Percentiles rank a stretch among this genome's conserved stretches.
These are phyloP conservation scores for Linaria vulgaris DNA, from an alignment of 257 asterid species.

Conservation along the genomic window DNA sequence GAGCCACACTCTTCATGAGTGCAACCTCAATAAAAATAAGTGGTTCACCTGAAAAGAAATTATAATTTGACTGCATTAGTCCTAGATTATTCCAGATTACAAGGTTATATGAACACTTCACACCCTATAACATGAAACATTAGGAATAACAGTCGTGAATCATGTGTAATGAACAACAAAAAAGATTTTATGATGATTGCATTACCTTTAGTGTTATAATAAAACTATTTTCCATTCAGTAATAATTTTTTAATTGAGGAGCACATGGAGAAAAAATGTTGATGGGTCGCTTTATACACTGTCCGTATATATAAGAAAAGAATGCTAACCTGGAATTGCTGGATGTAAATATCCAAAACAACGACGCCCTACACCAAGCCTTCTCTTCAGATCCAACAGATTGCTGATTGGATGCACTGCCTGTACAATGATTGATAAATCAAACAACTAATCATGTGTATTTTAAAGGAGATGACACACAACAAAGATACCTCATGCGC, in stretches of 20 bases:
- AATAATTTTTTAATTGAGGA: background rate
- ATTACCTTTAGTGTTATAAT: background rate
- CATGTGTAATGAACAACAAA: background rate
- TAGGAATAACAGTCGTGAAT: background rate
- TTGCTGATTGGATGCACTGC: slow-evolving; percentile 98
- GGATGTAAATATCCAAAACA: slow-evolving; percentile 97
- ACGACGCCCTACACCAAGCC: slow-evolving; percentile 91
- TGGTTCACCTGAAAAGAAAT: slow-evolving; percentile 76
- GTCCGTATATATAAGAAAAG: slow-evolving; percentile 17
- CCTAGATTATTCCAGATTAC: background rate
- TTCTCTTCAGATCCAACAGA: slow-evolving; percentile 85
- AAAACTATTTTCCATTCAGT: background rate
- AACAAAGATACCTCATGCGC: slow-evolving; percentile 69
- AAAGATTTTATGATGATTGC: background rate
- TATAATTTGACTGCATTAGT: slow-evolving; percentile 23
- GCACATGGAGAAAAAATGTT: background rate
- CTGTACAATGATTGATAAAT: slow-evolving; percentile 37
- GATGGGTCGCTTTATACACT: slow-evolving; percentile 1
- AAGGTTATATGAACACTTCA: background rate
- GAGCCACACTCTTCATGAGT: slow-evolving; percentile 74
- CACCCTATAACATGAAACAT: background rate
- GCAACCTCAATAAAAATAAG: slow-evolving; percentile 97
- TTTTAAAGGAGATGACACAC: background rate
- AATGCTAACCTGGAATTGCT: slow-evolving; percentile 77
- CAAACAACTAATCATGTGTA: background rate